phyloP scores from a whole-genome alignment of 306 rosid genomes.

The Vigna hirtella region DNA sequence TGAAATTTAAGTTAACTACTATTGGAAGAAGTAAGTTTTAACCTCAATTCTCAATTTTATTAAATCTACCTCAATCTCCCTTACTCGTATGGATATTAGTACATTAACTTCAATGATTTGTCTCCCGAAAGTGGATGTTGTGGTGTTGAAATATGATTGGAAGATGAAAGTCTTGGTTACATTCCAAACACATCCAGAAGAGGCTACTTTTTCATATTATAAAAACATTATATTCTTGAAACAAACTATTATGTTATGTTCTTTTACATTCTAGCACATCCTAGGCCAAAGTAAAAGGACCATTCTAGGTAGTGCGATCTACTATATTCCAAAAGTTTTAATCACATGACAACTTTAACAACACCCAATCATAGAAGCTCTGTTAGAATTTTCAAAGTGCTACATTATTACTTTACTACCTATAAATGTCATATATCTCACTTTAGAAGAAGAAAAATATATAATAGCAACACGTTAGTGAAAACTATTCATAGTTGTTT shows the following conservation, averaged over 20 bases:
- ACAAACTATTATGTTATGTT: background rate
- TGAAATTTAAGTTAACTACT: background rate
- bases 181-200: constrained; percentile 6
- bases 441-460: too few species aligned
- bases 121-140: too few species aligned
- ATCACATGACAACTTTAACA: background rate
- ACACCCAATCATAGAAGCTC: background rate
- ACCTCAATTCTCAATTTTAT: too few species aligned
- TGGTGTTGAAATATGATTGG: constrained; percentile 3
- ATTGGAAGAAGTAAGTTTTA: too few species aligned
- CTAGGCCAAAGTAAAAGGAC: background rate
- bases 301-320: constrained; percentile 1
- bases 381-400: background rate
- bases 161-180: background rate
- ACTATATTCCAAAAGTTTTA: background rate
- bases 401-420: background rate
- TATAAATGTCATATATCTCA: background rate
- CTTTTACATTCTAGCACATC: background rate
- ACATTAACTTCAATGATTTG: too few species aligned
- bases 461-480: too few species aligned
- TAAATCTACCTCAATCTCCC: too few species aligned
- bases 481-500: too few species aligned
- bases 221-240: background rate
- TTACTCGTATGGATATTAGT: too few species aligned
- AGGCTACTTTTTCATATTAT: background rate